Evolutionary conservation across 306 rosid genomes (phyloP), one percentile per base, ranked within the genome.

Genomic region (Arachis hypogaea): DNA sequence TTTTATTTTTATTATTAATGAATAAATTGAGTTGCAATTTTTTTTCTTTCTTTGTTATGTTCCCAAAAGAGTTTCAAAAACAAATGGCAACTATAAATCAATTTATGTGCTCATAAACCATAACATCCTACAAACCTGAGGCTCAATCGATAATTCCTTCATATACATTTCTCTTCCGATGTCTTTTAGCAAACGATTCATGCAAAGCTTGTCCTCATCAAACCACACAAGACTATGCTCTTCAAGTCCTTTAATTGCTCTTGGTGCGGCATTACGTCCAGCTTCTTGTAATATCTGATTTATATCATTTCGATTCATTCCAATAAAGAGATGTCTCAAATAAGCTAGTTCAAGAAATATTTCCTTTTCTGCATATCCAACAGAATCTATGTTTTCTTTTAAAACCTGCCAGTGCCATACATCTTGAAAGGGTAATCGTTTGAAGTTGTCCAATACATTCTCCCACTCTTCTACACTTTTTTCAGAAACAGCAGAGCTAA

Each of bases 261-360:
- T 40, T 55, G 40, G 12, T 14, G 30, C 44, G 40, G 1, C 38
- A 4, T 33, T 3, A 43, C 18, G 16, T 44, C 55, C 45, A 58
- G 43, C 7, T 2, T 14, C 33, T 43, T 44, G 14, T 38, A 71
- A 9, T 28, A 43, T 43, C 0, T 44, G 44, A 7, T 6, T 58
- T 0, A 12, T 44, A 43, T 71, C 11, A 4, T 3, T 12, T 60
- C 33, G 46, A 2, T 71, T 44, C 44, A 5, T 29, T 0, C 66
- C 75, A 7, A 71, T 29, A 8, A 71, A 71, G 4, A 58, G 30
- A 33, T 33, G 38, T 33, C 38, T 4, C 38, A 33, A 33, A 3
- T 66, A 71, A 8, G n/a, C 29, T 71, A 71, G 44, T 9, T 58
- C 66, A 28, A 71, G 45, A 12, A 71, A 70, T 29, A 57, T 22